These are phyloP conservation scores for Metarhizium humberi DNA, from an alignment of 2,329 filamentous ascomycete species.

Conservation along the genomic window DNA sequence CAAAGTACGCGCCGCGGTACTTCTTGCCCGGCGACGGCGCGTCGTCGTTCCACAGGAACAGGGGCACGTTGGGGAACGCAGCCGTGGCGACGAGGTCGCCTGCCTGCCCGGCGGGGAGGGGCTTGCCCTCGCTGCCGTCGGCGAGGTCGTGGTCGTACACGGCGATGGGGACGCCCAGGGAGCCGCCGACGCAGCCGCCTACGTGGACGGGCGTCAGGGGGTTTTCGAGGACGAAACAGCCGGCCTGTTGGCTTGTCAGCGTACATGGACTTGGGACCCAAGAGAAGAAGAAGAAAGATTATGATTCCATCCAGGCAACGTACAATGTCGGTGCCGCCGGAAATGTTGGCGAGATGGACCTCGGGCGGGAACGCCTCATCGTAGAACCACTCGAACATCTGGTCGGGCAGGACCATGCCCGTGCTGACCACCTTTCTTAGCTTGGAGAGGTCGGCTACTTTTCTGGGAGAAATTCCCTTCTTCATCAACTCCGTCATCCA, in stretches of 20 bases:
- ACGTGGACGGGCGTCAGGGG: slow-evolving; percentile 57
- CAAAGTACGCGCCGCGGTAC: slow-evolving; percentile 53
- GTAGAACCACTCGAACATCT: slow-evolving; percentile 72
- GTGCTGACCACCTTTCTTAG: slow-evolving; percentile 59
- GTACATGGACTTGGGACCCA: background rate
- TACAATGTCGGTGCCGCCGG: slow-evolving; percentile 69
- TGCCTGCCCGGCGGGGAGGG: slow-evolving; percentile 48
- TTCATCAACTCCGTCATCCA: slow-evolving; percentile 69
- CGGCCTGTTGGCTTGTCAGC: slow-evolving; percentile 28
- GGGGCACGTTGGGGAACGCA: slow-evolving; percentile 68
- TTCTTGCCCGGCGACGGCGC: slow-evolving; percentile 39
- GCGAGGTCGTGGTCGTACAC: slow-evolving; percentile 56
- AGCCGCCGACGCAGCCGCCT: slow-evolving; percentile 41
- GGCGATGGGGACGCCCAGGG: slow-evolving; percentile 40
- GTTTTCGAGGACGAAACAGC: slow-evolving; percentile 56
- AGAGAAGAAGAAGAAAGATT: background rate
- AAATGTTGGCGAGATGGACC: slow-evolving; percentile 64
- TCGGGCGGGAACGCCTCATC: slow-evolving; percentile 58
- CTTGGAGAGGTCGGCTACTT: slow-evolving; percentile 51
- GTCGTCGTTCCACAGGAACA: slow-evolving; percentile 53
- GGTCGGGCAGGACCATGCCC: slow-evolving; percentile 72
- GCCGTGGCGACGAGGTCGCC: slow-evolving; percentile 66
- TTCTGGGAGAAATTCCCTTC: slow-evolving; percentile 49
- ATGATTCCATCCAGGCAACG: slow-evolving; percentile 10
- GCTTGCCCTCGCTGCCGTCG: slow-evolving; percentile 29